These are phyloP conservation scores for Trichoderma koningii DNA, from an alignment of 2,329 filamentous ascomycete species.

Conservation along the genomic window DNA sequence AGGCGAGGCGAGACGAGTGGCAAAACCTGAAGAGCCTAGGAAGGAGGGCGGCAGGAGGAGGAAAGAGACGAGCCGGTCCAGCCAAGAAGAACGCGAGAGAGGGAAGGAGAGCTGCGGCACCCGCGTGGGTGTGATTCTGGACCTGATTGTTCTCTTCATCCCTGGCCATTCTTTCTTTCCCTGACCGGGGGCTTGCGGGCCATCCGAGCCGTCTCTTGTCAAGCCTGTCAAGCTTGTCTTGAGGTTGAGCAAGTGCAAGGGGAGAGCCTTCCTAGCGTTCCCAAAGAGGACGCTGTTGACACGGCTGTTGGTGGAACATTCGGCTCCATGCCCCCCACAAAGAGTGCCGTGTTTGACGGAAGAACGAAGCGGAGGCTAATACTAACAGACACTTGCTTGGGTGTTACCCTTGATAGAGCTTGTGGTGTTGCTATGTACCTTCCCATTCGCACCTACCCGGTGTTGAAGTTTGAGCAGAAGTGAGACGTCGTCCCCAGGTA, in stretches of 20 bases:
- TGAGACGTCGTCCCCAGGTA: too few species aligned
- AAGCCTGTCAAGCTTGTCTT: not conserved
- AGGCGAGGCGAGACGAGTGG: not conserved
- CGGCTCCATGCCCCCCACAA: not conserved
- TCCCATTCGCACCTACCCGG: too few species aligned
- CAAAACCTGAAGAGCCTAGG: not conserved
- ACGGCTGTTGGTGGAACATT: not conserved
- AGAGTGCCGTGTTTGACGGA: not conserved
- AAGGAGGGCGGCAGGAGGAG: constrained; percentile 5
- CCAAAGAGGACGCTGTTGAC: not conserved
- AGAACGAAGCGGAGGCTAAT: too few species aligned
- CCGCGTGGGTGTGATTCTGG: not conserved
- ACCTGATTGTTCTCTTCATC: too few species aligned
- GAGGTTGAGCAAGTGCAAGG: not conserved
- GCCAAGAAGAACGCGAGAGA: not conserved
- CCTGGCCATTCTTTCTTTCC: not conserved
- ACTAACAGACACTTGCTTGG: too few species aligned
- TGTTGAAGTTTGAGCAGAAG: too few species aligned
- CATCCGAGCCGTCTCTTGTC: not conserved
- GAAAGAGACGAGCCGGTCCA: constrained; percentile 5
- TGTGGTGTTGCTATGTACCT: not conserved
- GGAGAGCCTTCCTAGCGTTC: not conserved
- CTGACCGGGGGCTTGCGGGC: not conserved
- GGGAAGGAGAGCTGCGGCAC: constrained; percentile 2
- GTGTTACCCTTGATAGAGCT: not conserved